Evolutionary conservation across 768 basidiomycete genomes (phyloP).

Genomic region (Russula sp.): DNA sequence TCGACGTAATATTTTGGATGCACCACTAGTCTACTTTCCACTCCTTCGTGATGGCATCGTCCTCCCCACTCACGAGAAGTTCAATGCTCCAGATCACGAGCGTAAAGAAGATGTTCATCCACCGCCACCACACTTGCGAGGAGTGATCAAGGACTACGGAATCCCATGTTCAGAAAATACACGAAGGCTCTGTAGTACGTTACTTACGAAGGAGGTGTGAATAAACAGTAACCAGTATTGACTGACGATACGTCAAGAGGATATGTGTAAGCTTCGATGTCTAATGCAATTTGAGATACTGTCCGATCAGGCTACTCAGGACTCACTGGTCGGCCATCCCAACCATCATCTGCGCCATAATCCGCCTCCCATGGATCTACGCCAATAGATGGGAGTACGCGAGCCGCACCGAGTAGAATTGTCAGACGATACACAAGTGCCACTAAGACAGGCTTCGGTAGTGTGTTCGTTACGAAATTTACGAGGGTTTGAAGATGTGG

Average conservation of each 20-base stretch:
- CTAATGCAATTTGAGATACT: constrained; percentile 32
- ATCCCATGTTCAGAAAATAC: background rate
- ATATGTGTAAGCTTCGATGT: constrained; percentile 70
- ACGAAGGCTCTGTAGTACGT: background rate
- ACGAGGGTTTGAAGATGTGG: constrained; percentile 73
- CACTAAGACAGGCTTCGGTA: constrained; percentile 77
- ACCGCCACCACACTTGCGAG: constrained; percentile 91
- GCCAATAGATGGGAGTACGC: constrained; percentile 78
- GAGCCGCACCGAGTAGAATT: constrained; percentile 74
- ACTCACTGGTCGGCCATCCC: constrained; percentile 68
- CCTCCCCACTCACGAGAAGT: constrained; percentile 72
- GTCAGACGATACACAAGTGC: constrained; percentile 74
- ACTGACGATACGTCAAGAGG: constrained; percentile 74
- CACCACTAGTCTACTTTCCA: constrained; percentile 56
- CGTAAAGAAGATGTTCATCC: constrained; percentile 87
- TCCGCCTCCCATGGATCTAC: constrained; percentile 72
- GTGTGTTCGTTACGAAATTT: constrained; percentile 77
- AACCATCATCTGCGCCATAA: constrained; percentile 51
- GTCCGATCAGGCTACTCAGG: background rate
- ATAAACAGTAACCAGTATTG: constrained; percentile 81
- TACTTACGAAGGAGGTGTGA: constrained; percentile 75
- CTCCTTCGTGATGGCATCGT: constrained; percentile 48
- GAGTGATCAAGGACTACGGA: constrained; percentile 72
- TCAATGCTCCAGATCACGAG: constrained; percentile 78
- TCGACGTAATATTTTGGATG: background rate